Evolutionary conservation across 352 stramenopile genomes (phyloP).

Genomic region (Pythium brassicae): DNA sequence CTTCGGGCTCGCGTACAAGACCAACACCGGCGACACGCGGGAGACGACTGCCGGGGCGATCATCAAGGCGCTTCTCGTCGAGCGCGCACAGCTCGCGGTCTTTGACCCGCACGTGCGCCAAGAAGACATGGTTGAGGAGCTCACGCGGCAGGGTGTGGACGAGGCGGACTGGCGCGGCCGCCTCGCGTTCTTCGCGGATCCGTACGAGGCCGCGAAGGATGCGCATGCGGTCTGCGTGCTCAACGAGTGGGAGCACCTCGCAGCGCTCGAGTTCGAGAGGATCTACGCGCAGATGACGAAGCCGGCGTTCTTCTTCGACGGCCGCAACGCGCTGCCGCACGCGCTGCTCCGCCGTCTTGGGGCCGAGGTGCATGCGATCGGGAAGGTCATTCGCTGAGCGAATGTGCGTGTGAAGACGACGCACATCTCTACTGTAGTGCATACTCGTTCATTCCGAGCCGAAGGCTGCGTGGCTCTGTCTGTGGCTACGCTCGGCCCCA

Average conservation of each 20-base stretch:
- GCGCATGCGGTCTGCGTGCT: conserved; percentile 81
- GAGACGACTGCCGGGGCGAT: conserved; percentile 98
- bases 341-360: conserved; percentile 92
- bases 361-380: conserved; percentile 98
- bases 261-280: conserved; percentile 94
- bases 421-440: neutral
- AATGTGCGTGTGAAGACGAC: too few relatives aligned
- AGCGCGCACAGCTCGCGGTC: conserved; percentile 94
- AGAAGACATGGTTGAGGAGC: conserved; percentile 88
- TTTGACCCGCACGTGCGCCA: conserved; percentile 99
- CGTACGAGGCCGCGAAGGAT: conserved; percentile 91
- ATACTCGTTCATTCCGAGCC: neutral
- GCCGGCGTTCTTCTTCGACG: conserved; percentile 99
- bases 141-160: conserved; percentile 89
- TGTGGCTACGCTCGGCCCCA: conserved; percentile 56
- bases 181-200: conserved; percentile 51
- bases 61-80: conserved; percentile 94
- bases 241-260: conserved; percentile 91
- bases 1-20: conserved; percentile 99
- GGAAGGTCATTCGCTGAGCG: conserved; percentile 23
- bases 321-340: conserved; percentile 96
- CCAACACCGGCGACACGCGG: conserved; percentile 98
- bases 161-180: conserved; percentile 34
- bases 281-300: conserved; percentile 98
- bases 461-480: conserved; percentile 49